Evolutionary conservation across 1,284 basidiomycete genomes (phyloP), one percentile per base, ranked within the genome.

Genomic region (Termitomyces sp.): DNA sequence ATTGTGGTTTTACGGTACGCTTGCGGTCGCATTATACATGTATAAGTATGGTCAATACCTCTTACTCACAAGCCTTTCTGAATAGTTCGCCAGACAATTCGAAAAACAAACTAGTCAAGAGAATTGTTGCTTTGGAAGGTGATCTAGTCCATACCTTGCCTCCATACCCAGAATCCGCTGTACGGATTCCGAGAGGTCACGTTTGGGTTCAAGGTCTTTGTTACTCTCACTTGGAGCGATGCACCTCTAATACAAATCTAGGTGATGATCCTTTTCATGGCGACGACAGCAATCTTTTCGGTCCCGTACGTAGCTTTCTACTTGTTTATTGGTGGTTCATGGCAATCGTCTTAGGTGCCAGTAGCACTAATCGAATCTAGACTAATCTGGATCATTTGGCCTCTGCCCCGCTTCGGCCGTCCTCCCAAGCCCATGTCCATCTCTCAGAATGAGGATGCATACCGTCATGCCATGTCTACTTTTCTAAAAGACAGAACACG

Each of bases 231-330:
- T 5, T 24, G 17, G 31, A 34, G 21, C n/a, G 6, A 46, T 17
- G n/a, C n/a, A 10, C 39, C 9, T n/a, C 39, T 49, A 41, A 43
- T 55, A 8, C n/a, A 1, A 39, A 54, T 19, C 9, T 19, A 80
- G 85, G 86, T 5, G 86, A 88, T 58, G 83, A 85, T 60, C 72
- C 77, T 7, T 86, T 83, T 63, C 75, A 80, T 55, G 86, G 83
- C 9, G 75, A 83, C 56, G 88, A 90, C 64, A 89, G 86, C 70
- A 90, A 89, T 65, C 68, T 73, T 8, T 88, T 87, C 64, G 88
- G 88, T 26, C 83, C 88, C 2, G 87, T 89, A 62, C 55, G 77
- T 31, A 9, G 28, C 8, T 26, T 26, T 24, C 8, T n/a, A 13
- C 39, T 5, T 21, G 19, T 42, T 69, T 21, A 26, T 42, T 69